Evolutionary conservation across 495 filamentous ascomycete species (phyloP).

Genomic region (Neurospora discreta): DNA sequence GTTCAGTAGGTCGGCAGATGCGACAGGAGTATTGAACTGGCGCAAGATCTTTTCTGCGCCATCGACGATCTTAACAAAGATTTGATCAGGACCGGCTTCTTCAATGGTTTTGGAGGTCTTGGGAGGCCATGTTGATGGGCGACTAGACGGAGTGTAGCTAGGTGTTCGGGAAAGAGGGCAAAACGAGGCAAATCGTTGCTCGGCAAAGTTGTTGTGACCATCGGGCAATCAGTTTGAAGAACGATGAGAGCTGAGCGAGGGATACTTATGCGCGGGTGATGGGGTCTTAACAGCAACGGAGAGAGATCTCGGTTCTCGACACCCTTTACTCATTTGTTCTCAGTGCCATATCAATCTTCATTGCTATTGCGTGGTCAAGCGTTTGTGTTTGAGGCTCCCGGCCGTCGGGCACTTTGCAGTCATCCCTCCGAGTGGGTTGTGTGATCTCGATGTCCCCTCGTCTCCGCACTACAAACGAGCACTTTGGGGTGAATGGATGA

Average conservation of each 20-base stretch:
- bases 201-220: background rate
- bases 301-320: too few species aligned
- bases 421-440: background rate
- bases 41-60: background rate
- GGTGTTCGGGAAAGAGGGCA: background rate
- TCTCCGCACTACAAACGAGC: background rate
- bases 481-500: background rate
- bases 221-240: background rate
- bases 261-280: background rate
- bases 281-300: too few species aligned
- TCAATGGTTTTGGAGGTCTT: background rate
- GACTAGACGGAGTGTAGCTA: background rate
- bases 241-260: background rate
- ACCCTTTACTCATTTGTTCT: background rate
- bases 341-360: too few species aligned
- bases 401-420: background rate
- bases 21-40: background rate
- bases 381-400: background rate
- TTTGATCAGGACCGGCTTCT: accelerated
- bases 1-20: background rate
- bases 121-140: background rate
- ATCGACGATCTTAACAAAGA: accelerated
- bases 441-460: background rate
- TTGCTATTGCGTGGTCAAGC: background rate
- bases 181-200: background rate